Base-by-base conservation (phyloP, 2,329 filamentous ascomycete genomes). In the Penicillium janthinellum region DNA sequence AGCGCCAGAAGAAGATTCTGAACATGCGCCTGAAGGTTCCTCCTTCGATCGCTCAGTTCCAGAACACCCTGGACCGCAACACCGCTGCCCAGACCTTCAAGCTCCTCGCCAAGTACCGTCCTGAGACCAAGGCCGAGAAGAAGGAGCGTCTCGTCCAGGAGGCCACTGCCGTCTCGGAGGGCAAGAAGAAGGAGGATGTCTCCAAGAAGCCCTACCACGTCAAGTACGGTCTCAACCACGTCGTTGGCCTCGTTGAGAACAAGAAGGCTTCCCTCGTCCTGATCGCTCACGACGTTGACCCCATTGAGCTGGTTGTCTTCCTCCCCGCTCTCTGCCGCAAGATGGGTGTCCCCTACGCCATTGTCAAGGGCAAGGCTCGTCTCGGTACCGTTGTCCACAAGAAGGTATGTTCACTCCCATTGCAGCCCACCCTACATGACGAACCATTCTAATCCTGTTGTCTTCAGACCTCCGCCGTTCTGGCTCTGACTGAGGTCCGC, bases 151-250 rank as follows among this genome's bases (percentile, higher is more conserved):
- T 99, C 70, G 88, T 91, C 81, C 92, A 96, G 88, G 95, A 99
- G 88, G 95, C 96, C 69, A 96, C 93, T 74, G 96, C 95, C 76
- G 88, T 99, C 80, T 89, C 92, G 80, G 93, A 98, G 83, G 95
- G 96, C 82, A 97, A 98, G 91, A 99, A 98, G 91, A 98, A 98
- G 91, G 96, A 99, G 88, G 93, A 96, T 76, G 94, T 96, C 79
- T 91, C 88, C 90, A 98, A 98, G 92, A 99, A 99, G 91, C 95
- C 95, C 77, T 99, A 97, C 84, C 84, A 90, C 71, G 93, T 95
- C 87, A 99, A 99, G 90, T 99, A 97, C 84, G 95, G 95, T 85
- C 89, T 99, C 76, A 99, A 99, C 90, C 95, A 99, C 87, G 95
- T 99, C 70, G 92, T 96, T 71, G 92, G 91, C 70, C 87, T 96